phyloP scores from a whole-genome alignment of 169 alveolate genomes.

The Condylostoma magnum region DNA sequence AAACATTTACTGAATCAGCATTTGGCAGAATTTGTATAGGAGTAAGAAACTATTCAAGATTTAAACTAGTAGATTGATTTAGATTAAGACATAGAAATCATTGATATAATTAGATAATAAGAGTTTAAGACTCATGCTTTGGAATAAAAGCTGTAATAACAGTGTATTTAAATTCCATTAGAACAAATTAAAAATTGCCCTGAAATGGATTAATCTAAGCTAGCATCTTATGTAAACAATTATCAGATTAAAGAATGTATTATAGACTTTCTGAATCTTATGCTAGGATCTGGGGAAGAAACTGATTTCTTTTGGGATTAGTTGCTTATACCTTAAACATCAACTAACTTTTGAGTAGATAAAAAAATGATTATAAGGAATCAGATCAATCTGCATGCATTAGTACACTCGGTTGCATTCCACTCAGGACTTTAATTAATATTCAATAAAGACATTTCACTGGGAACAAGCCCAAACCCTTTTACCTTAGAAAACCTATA shows the following conservation, averaged over 20 bases:
- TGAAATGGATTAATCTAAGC: too few relatives aligned
- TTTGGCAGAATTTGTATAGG: neutral
- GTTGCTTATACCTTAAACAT: constrained; percentile 33
- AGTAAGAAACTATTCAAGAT: too few relatives aligned
- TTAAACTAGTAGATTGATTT: too few relatives aligned
- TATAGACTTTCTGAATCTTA: constrained; percentile 36
- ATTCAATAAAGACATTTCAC: neutral
- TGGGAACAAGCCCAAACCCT: constrained; percentile 43
- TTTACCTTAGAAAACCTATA: constrained; percentile 23
- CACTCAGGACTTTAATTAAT: constrained; percentile 37
- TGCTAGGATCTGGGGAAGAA: constrained; percentile 41
- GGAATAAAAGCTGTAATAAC: too few relatives aligned
- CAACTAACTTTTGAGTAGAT: neutral
- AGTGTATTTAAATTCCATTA: too few relatives aligned
- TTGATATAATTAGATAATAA: too few relatives aligned
- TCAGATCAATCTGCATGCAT: constrained; percentile 39
- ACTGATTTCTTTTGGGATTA: constrained; percentile 35
- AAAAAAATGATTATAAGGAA: neutral
- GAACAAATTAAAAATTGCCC: too few relatives aligned
- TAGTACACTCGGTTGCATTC: constrained; percentile 33
- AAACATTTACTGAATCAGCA: constrained; percentile 45
- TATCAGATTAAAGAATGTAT: constrained; percentile 34
- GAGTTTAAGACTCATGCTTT: too few relatives aligned
- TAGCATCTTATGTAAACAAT: too few relatives aligned
- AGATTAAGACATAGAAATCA: too few relatives aligned